These are phyloP conservation scores for Dactylellina cionopaga DNA, from an alignment of 2,329 filamentous ascomycete species.

Conservation along the genomic window DNA sequence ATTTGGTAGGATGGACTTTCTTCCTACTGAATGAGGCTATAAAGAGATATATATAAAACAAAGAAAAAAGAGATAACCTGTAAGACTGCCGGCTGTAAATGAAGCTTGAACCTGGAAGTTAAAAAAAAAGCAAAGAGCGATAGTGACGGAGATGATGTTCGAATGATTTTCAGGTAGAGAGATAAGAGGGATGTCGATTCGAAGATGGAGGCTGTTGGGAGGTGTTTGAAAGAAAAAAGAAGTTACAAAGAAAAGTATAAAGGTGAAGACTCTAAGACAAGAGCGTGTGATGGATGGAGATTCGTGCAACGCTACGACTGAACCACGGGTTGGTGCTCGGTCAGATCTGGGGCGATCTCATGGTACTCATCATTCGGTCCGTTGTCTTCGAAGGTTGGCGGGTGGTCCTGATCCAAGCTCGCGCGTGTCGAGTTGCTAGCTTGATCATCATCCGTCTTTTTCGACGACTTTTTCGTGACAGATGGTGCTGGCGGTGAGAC, in stretches of 20 bases:
- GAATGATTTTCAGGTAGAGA: too few species aligned
- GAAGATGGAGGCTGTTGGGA: too few species aligned
- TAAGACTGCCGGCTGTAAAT: neutral
- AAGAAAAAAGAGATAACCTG: neutral
- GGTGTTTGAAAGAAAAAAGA: neutral
- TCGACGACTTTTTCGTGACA: conserved; percentile 26
- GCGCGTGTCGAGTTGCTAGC: conserved; percentile 27
- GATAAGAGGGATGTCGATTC: too few species aligned
- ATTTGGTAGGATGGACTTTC: too few species aligned
- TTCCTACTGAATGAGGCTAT: too few species aligned
- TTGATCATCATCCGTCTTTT: conserved; percentile 44
- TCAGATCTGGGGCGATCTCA: conserved; percentile 39
- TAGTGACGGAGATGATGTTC: neutral
- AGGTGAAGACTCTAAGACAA: neutral
- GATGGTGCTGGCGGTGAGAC: conserved; percentile 33
- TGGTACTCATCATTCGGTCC: conserved; percentile 43
- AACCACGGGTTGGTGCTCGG: conserved; percentile 15
- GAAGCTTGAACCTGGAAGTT: neutral
- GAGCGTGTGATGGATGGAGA: neutral
- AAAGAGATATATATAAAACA: neutral
- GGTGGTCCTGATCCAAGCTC: conserved; percentile 33
- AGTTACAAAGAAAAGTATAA: conserved; percentile 14
- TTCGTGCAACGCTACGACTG: conserved; percentile 27
- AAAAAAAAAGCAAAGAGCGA: neutral
- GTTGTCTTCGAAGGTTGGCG: conserved; percentile 38